phyloP scores from a whole-genome alignment of 116 monocot species.

The Iris pallida region DNA sequence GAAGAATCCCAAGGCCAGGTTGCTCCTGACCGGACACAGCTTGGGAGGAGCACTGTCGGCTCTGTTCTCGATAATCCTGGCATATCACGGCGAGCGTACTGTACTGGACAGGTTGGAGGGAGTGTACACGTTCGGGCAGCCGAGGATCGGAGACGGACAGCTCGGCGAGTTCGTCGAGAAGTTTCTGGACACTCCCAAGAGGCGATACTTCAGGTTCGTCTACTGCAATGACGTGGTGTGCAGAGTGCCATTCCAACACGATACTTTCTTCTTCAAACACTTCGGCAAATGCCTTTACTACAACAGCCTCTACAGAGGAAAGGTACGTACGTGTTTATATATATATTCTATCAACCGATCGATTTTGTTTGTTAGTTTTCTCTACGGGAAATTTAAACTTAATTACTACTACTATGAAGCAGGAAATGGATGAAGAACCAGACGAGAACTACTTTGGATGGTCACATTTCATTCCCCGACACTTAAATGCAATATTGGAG shows the following conservation, averaged over 20 bases:
- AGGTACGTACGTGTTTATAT: conserved; percentile 20
- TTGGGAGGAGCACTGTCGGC: conserved; percentile 83
- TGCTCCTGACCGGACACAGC: conserved; percentile 80
- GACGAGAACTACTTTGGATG: conserved; percentile 86
- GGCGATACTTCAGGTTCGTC: conserved; percentile 57
- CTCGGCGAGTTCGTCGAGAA: conserved; percentile 37
- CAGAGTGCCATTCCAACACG: conserved; percentile 62
- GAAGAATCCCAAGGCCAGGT: conserved; percentile 26
- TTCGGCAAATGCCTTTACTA: conserved; percentile 60
- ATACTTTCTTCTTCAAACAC: conserved; percentile 61
- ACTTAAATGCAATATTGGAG: conserved; percentile 59
- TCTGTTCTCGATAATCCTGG: conserved; percentile 60
- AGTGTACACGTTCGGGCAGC: conserved; percentile 91
- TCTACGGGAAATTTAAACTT: too few species aligned
- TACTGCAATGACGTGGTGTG: conserved; percentile 75
- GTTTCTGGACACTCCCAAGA: conserved; percentile 4
- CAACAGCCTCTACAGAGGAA: conserved; percentile 44
- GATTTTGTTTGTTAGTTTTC: too few species aligned
- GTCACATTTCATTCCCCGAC: conserved; percentile 41
- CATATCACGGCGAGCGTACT: conserved; percentile 42
- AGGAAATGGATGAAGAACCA: conserved; percentile 73
- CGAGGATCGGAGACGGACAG: conserved; percentile 61
- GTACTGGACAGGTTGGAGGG: conserved; percentile 55
- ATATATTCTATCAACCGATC: neutral
- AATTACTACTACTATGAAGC: too few species aligned